These are phyloP conservation scores for Trichoderma simmonsii DNA, from an alignment of 2,329 filamentous ascomycete species.

Conservation along the genomic window DNA sequence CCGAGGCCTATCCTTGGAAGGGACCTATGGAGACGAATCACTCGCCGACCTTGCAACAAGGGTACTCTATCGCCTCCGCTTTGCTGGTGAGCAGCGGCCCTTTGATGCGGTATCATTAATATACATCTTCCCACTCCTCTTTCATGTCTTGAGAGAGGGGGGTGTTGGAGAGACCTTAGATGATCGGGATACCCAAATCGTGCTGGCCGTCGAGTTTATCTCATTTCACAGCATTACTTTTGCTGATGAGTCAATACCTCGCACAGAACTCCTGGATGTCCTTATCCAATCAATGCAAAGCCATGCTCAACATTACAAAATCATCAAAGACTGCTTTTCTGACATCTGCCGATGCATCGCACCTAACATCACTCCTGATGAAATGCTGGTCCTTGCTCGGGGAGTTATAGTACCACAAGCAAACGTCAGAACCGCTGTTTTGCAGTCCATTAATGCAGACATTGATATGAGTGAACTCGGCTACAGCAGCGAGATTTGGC, in stretches of 20 bases:
- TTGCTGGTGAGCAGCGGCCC: constrained; percentile 88
- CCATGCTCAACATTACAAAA: constrained; percentile 91
- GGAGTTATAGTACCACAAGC: constrained; percentile 77
- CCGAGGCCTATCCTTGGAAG: constrained; percentile 69
- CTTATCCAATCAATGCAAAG: constrained; percentile 81
- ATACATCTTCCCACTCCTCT: constrained; percentile 80
- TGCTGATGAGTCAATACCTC: constrained; percentile 70
- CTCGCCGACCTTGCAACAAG: constrained; percentile 81
- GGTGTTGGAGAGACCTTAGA: constrained; percentile 72
- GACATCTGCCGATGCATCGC: constrained; percentile 83
- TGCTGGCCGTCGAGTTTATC: constrained; percentile 83
- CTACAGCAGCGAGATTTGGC: constrained; percentile 88
- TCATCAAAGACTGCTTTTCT: constrained; percentile 86
- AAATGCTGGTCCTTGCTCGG: constrained; percentile 72
- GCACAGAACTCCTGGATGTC: constrained; percentile 66
- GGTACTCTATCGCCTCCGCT: constrained; percentile 85
- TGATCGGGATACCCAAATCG: constrained; percentile 82
- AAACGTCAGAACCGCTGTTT: constrained; percentile 75
- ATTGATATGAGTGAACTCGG: constrained; percentile 85
- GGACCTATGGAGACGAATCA: constrained; percentile 73
- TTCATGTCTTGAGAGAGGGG: constrained; percentile 73
- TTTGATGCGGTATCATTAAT: constrained; percentile 85
- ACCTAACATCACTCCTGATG: constrained; percentile 69
- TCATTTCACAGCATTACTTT: constrained; percentile 84
- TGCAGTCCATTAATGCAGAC: constrained; percentile 88